Percentiles rank a stretch among this genome's conserved stretches.
These are phyloP conservation scores for Rhodotorula sp. DNA, from an alignment of 1,284 basidiomycete species.

Conservation along the genomic window DNA sequence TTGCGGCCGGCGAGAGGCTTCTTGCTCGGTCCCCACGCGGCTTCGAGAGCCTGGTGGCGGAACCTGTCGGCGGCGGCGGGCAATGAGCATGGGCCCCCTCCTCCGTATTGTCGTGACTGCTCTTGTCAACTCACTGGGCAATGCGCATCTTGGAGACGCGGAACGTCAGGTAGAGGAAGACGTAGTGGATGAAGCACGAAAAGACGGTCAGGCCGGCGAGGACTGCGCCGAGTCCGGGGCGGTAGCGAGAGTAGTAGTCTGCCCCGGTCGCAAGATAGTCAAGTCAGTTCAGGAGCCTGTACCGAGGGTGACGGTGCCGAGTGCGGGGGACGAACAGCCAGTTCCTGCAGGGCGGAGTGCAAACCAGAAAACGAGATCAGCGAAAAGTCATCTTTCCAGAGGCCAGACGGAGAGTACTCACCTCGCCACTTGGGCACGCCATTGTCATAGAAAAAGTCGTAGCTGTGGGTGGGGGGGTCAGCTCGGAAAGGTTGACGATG, in stretches of 20 bases:
- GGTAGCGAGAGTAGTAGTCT: slow-evolving; percentile 89
- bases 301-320: background rate
- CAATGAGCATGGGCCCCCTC: background rate
- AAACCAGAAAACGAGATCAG: background rate
- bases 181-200: slow-evolving; percentile 72
- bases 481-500: background rate
- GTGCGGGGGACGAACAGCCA: slow-evolving; percentile 33
- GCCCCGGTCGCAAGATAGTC: slow-evolving; percentile 53
- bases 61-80: slow-evolving; percentile 27
- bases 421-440: slow-evolving; percentile 84
- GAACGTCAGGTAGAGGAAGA: slow-evolving; percentile 75
- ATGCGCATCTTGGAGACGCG: slow-evolving; percentile 68
- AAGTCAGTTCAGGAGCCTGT: background rate
- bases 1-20: slow-evolving; percentile 34
- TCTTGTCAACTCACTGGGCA: slow-evolving; percentile 21
- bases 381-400: background rate
- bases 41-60: slow-evolving; percentile 44
- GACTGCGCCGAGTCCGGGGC: slow-evolving; percentile 80
- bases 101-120: background rate
- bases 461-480: slow-evolving; percentile 53
- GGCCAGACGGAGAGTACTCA: slow-evolving; percentile 20
- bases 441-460: slow-evolving; percentile 88
- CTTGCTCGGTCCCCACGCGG: slow-evolving; percentile 43
- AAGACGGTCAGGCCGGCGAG: slow-evolving; percentile 69
- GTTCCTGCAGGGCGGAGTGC: slow-evolving; percentile 33